These are phyloP conservation scores for Exidia glandulosa DNA, from an alignment of 768 basidiomycete species.

Conservation along the genomic window DNA sequence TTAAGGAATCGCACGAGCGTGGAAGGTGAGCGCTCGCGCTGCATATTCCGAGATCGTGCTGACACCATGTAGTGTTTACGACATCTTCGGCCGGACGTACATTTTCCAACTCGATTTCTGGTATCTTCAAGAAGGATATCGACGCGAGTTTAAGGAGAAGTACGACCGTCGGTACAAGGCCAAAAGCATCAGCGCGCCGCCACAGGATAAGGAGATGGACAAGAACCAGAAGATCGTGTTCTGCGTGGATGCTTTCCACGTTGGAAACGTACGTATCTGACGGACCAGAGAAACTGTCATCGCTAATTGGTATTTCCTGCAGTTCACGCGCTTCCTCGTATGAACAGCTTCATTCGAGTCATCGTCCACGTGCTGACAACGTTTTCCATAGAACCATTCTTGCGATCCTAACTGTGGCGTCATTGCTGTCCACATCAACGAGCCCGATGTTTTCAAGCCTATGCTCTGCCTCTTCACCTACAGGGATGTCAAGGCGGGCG, in stretches of 20 bases:
- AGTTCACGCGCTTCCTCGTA: constrained; percentile 91
- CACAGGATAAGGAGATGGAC: constrained; percentile 38
- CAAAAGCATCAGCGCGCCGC: constrained; percentile 47
- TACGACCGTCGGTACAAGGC: constrained; percentile 15
- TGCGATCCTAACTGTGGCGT: constrained; percentile 78
- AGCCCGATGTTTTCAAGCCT: constrained; percentile 60
- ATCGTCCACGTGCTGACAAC: not conserved
- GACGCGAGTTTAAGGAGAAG: too few species aligned
- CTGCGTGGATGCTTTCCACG: constrained; percentile 79
- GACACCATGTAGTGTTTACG: constrained; percentile 37
- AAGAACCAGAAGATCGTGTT: constrained; percentile 26
- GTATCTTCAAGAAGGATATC: constrained; percentile 32
- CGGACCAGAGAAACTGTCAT: not conserved
- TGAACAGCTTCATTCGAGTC: constrained; percentile 13
- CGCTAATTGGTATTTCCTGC: not conserved
- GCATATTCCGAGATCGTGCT: not conserved
- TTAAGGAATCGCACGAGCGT: constrained; percentile 52
- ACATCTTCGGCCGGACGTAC: constrained; percentile 65
- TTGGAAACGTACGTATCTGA: constrained; percentile 54
- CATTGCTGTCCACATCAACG: constrained; percentile 68
- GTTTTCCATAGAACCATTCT: constrained; percentile 62
- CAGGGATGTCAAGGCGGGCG: constrained; percentile 47
- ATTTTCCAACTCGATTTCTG: constrained; percentile 77
- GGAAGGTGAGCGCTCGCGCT: constrained; percentile 41
- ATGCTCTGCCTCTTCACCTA: constrained; percentile 55